These are phyloP conservation scores for Verbascum thapsus DNA, from an alignment of 257 asterid genomes.

Conservation along the genomic window DNA sequence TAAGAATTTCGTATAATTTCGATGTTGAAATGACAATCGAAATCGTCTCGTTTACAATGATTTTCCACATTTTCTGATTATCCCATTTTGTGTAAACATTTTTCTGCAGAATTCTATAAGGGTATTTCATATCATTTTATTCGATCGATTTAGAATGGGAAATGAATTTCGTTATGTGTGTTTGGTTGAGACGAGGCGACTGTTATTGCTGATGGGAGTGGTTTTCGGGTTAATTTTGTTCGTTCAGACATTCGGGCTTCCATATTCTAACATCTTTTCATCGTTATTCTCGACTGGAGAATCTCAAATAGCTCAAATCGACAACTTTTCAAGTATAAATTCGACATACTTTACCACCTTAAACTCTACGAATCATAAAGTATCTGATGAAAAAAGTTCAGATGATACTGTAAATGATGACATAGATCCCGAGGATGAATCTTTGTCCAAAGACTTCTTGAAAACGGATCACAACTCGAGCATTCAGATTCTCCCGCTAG, in stretches of 20 bases:
- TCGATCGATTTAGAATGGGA: constrained; percentile 47
- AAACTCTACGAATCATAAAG: constrained; percentile 30
- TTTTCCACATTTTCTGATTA: neutral
- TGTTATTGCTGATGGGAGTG: constrained; percentile 58
- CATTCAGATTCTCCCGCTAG: constrained; percentile 29
- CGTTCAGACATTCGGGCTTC: constrained; percentile 69
- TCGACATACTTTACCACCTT: constrained; percentile 31
- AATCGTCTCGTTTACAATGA: neutral
- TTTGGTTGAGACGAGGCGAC: constrained; percentile 54
- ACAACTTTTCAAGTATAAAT: constrained; percentile 31
- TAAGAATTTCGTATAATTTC: neutral
- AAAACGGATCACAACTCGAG: constrained; percentile 36
- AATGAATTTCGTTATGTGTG: constrained; percentile 39
- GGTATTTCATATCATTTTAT: constrained; percentile 11
- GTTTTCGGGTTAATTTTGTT: constrained; percentile 55
- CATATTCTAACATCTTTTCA: constrained; percentile 48
- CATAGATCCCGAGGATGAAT: constrained; percentile 67
- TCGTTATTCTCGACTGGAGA: constrained; percentile 44
- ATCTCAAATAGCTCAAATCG: constrained; percentile 33
- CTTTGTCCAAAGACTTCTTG: constrained; percentile 42
- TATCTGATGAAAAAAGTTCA: constrained; percentile 31
- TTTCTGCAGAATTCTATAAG: constrained; percentile 32
- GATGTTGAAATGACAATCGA: constrained; percentile 2
- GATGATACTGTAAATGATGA: constrained; percentile 37
- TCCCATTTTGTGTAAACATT: constrained; percentile 1